Percentiles rank a stretch among this genome's conserved stretches.
Evolutionary conservation across 2,329 filamentous ascomycete genomes (phyloP).

Genomic region (Amylocarpus encephaloides): DNA sequence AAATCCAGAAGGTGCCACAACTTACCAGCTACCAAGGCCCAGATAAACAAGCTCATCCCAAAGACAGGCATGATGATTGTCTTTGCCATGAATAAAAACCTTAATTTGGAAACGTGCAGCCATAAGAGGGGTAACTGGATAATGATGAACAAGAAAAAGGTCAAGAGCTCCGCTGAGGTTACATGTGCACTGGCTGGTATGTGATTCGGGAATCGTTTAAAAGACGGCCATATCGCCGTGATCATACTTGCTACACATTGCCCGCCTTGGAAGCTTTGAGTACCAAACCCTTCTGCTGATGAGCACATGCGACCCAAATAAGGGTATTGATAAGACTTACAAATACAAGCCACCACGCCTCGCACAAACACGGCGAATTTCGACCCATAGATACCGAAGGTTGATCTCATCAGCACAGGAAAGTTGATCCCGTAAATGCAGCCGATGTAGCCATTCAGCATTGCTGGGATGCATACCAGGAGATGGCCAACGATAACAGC

Average conservation of each 20-base stretch:
- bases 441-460: conserved; percentile 40
- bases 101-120: conserved; percentile 41
- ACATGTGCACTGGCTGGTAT: conserved; percentile 43
- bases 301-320: background rate
- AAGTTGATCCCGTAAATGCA: conserved; percentile 41
- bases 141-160: conserved; percentile 41
- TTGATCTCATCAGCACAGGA: conserved; percentile 38
- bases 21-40: conserved; percentile 19
- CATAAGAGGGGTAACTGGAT: conserved; percentile 36
- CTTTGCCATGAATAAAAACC: conserved; percentile 47
- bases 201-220: conserved; percentile 43
- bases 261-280: conserved; percentile 22
- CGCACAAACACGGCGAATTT: conserved; percentile 35
- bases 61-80: conserved; percentile 29
- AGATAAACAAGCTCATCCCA: conserved; percentile 22
- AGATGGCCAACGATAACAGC: conserved; percentile 50
- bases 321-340: conserved; percentile 10
- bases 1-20: background rate
- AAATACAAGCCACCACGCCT: conserved; percentile 24
- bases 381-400: conserved; percentile 40
- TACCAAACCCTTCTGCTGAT: conserved; percentile 16
- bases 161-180: conserved; percentile 48
- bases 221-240: conserved; percentile 46
- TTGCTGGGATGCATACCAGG: conserved; percentile 47
- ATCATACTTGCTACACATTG: conserved; percentile 36